These are phyloP conservation scores for Paraurostyla sp. DNA, from an alignment of 73 alveolate genomes.

Conservation along the genomic window DNA sequence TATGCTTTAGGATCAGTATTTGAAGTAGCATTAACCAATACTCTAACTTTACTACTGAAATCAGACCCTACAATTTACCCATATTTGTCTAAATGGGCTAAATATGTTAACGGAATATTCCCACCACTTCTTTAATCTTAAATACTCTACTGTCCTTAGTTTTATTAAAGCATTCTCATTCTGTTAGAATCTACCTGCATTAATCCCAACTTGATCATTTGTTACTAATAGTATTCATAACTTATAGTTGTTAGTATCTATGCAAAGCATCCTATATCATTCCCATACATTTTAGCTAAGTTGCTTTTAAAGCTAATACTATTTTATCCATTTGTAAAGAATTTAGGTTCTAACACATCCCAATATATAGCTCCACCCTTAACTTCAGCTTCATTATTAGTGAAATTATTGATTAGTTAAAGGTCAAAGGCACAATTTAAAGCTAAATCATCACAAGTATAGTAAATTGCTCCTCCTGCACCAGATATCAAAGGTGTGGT, in stretches of 20 bases:
- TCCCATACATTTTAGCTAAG: not conserved
- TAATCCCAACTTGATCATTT: not conserved
- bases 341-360: slow-evolving; percentile 29
- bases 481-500: too few relatives aligned
- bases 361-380: slow-evolving; percentile 52
- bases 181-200: not conserved
- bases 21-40: not conserved
- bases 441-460: not conserved
- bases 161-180: not conserved
- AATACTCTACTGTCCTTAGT: not conserved
- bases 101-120: not conserved
- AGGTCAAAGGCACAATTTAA: not conserved
- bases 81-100: not conserved
- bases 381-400: not conserved
- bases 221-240: not conserved
- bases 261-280: slow-evolving; percentile 8
- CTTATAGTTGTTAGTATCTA: not conserved
- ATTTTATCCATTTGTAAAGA: not conserved
- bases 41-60: not conserved
- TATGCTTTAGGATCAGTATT: not conserved
- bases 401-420: not conserved
- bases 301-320: not conserved
- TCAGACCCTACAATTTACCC: not conserved
- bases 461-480: slow-evolving; percentile 17
- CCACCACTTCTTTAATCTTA: not conserved